These are phyloP conservation scores for Hypericum perforatum DNA, from an alignment of 345 rosid species.

Conservation along the genomic window DNA sequence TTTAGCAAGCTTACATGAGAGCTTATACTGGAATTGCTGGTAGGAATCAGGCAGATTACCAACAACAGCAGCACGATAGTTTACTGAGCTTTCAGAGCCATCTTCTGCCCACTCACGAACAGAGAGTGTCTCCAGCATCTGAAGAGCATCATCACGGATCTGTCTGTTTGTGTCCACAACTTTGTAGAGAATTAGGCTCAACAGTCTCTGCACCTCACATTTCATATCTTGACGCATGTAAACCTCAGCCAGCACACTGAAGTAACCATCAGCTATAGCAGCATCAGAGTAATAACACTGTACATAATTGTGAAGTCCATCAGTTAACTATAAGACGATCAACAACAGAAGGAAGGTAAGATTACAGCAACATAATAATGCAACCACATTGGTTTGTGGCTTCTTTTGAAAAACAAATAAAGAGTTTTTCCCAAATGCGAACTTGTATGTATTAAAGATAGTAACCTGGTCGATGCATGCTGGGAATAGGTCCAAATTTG, in stretches of 20 bases:
- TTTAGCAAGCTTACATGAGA: constrained; percentile 92
- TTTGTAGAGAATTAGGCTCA: constrained; percentile 94
- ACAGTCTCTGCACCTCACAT: constrained; percentile 90
- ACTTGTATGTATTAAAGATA: too few species aligned
- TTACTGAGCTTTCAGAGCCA: constrained; percentile 81
- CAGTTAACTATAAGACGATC: constrained; percentile 5
- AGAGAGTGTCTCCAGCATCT: constrained; percentile 98
- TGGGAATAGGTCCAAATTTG: constrained; percentile 93
- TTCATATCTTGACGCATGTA: constrained; percentile 97
- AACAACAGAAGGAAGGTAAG: background rate
- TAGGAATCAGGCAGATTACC: constrained; percentile 98
- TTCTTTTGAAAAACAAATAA: too few species aligned
- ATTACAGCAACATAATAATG: background rate
- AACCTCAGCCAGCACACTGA: constrained; percentile 96
- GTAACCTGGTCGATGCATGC: constrained; percentile 96
- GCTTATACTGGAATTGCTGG: constrained; percentile 96
- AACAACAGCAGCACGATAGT: constrained; percentile 96
- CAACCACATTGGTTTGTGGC: too few species aligned
- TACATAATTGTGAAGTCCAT: constrained; percentile 13
- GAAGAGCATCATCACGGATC: constrained; percentile 98
- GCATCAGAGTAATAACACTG: constrained; percentile 97
- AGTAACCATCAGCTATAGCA: constrained; percentile 94
- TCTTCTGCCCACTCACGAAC: constrained; percentile 98
- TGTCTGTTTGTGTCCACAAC: constrained; percentile 97
- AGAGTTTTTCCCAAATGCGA: too few species aligned